A percentile compares a stretch with the other conserved stretches of the same genome.
Conservation (phyloP, 345 rosid species). For the Arabidopsis arenosa region DNA sequence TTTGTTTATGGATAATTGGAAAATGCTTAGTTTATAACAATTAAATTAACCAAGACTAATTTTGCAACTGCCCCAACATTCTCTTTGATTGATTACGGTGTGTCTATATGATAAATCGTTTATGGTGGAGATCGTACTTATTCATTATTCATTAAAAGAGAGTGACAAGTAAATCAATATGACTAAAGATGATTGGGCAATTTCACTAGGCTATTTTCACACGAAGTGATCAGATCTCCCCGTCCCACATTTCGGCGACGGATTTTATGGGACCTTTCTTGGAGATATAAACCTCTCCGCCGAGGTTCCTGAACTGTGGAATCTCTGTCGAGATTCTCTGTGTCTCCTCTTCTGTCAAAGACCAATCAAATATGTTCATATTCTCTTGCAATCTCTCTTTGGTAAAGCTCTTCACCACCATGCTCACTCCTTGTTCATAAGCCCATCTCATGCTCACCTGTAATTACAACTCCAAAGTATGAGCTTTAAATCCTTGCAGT, state of each 20-base stretch:
- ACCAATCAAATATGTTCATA: slow-evolving; percentile 64
- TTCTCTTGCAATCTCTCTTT: slow-evolving; percentile 63
- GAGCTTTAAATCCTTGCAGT: background rate
- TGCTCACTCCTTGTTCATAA: slow-evolving; percentile 55
- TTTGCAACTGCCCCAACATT: no score
- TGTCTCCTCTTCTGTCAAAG: slow-evolving; percentile 52
- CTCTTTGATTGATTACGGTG: background rate
- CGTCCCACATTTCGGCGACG: slow-evolving; percentile 45
- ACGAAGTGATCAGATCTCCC: slow-evolving; percentile 38
- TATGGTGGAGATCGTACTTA: background rate
- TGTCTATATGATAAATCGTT: background rate
- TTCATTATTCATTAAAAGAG: background rate
- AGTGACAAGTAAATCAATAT: background rate
- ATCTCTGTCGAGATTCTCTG: slow-evolving; percentile 49
- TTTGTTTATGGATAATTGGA: no score
- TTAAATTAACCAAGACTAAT: no score
- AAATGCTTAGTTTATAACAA: no score
- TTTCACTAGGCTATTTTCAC: background rate
- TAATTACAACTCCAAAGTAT: background rate
- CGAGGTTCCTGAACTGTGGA: slow-evolving; percentile 51
- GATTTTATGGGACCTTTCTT: slow-evolving; percentile 43
- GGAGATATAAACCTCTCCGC: slow-evolving; percentile 35
- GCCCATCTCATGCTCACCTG: slow-evolving; percentile 76
- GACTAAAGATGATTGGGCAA: background rate
- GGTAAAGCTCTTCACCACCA: slow-evolving; percentile 66